phyloP scores from a whole-genome alignment of 2,329 filamentous ascomycete genomes.

The Oidium heveae region DNA sequence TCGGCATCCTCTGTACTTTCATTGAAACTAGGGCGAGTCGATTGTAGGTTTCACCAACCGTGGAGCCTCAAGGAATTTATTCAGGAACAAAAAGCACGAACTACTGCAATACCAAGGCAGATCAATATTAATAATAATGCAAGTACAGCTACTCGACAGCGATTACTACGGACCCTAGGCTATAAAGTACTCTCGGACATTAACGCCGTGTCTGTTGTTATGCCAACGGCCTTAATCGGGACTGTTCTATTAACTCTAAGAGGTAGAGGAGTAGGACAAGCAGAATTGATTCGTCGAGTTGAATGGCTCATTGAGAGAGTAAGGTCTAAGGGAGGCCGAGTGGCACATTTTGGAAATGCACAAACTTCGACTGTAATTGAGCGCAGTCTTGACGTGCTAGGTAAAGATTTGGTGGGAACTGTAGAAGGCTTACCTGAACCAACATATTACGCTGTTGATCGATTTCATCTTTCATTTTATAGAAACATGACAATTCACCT shows the following conservation, averaged over 20 bases:
- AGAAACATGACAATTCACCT: slow-evolving; percentile 98
- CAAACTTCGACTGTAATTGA: slow-evolving; percentile 65
- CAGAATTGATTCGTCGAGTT: slow-evolving; percentile 63
- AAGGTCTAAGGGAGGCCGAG: slow-evolving; percentile 62
- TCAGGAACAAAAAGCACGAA: slow-evolving; percentile 41
- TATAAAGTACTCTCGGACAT: slow-evolving; percentile 88
- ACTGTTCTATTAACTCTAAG: slow-evolving; percentile 78
- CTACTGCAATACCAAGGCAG: slow-evolving; percentile 24
- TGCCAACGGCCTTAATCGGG: slow-evolving; percentile 90
- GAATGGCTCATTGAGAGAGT: slow-evolving; percentile 75
- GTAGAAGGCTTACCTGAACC: slow-evolving; percentile 63
- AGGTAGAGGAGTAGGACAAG: slow-evolving; percentile 71
- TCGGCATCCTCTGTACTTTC: slow-evolving; percentile 66
- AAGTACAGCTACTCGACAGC: slow-evolving; percentile 20
- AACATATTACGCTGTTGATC: slow-evolving; percentile 83
- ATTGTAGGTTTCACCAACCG: slow-evolving; percentile 87
- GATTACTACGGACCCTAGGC: slow-evolving; percentile 61
- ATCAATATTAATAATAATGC: slow-evolving; percentile 21
- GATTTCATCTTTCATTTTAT: slow-evolving; percentile 95
- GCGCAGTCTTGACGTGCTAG: slow-evolving; percentile 72
- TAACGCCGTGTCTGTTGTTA: slow-evolving; percentile 86
- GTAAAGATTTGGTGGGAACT: slow-evolving; percentile 63
- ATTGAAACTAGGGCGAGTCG: slow-evolving; percentile 68
- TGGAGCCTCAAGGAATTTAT: slow-evolving; percentile 78
- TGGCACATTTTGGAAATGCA: slow-evolving; percentile 72